Evolutionary conservation across 768 basidiomycete species (phyloP).

Genomic region (Amanita polypyramis): DNA sequence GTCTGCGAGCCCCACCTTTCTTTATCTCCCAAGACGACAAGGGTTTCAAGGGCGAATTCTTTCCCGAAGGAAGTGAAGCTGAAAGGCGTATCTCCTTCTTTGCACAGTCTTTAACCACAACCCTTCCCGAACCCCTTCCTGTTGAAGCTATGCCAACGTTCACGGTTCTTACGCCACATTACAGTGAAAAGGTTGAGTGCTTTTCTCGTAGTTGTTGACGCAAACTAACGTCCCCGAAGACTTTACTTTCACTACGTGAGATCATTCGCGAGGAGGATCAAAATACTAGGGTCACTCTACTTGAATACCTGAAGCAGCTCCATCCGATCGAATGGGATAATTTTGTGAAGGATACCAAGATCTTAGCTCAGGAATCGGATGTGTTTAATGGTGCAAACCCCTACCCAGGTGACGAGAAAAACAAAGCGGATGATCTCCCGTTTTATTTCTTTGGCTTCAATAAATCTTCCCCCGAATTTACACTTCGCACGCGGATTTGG

Average conservation of each 20-base stretch:
- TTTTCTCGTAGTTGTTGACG: not conserved
- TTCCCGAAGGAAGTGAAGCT: slow-evolving; percentile 90
- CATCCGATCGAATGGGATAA: slow-evolving; percentile 99
- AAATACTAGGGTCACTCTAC: slow-evolving; percentile 90
- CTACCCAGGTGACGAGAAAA: slow-evolving; percentile 68
- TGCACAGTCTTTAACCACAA: slow-evolving; percentile 94
- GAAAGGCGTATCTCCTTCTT: slow-evolving; percentile 98
- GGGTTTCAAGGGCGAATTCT: slow-evolving; percentile 72
- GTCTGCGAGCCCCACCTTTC: slow-evolving; percentile 91
- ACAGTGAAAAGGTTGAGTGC: slow-evolving; percentile 80
- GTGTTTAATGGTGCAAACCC: slow-evolving; percentile 73
- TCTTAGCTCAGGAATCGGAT: slow-evolving; percentile 90
- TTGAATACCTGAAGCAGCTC: slow-evolving; percentile 97
- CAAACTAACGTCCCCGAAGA: slow-evolving; percentile 32
- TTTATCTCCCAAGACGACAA: slow-evolving; percentile 95
- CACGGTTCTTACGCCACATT: slow-evolving; percentile 96
- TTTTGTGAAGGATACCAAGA: slow-evolving; percentile 99
- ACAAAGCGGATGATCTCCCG: slow-evolving; percentile 85
- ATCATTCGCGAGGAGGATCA: slow-evolving; percentile 99
- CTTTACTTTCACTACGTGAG: slow-evolving; percentile 89
- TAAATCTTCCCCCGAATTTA: slow-evolving; percentile 96
- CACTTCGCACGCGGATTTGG: slow-evolving; percentile 98
- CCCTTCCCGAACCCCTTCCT: slow-evolving; percentile 84
- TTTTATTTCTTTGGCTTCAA: slow-evolving; percentile 99
- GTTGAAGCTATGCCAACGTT: slow-evolving; percentile 99